A percentile compares a stretch with the other conserved stretches of the same genome.
These are phyloP conservation scores for Coriolopsis trogii DNA, from an alignment of 1,284 basidiomycete species.

Conservation along the genomic window DNA sequence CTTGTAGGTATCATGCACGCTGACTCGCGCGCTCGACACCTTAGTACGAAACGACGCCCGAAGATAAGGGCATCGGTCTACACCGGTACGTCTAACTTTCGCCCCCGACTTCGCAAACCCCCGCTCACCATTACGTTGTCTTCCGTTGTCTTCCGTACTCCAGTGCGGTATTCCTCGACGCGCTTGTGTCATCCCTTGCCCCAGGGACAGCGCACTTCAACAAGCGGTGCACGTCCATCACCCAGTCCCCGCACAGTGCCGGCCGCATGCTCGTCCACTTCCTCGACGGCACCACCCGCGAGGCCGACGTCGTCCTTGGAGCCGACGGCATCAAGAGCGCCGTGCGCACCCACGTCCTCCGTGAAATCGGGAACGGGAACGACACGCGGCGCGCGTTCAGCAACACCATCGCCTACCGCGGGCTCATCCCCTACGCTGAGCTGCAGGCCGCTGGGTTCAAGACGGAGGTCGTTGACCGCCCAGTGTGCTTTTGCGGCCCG, in stretches of 20 bases:
- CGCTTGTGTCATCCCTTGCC: slow-evolving; percentile 48
- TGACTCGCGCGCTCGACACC: not conserved
- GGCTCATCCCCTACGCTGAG: slow-evolving; percentile 42
- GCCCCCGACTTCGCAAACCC: too few relatives aligned
- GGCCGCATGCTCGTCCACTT: slow-evolving; percentile 43
- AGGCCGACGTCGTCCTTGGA: slow-evolving; percentile 55
- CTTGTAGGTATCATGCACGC: not conserved
- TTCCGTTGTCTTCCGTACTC: not conserved
- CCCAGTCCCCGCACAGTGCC: slow-evolving; percentile 25
- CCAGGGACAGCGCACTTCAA: slow-evolving; percentile 48
- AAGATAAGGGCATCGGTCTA: slow-evolving; percentile 36
- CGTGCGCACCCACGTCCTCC: slow-evolving; percentile 38
- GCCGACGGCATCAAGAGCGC: slow-evolving; percentile 56
- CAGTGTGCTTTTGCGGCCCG: slow-evolving; percentile 43
- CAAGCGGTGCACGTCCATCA: slow-evolving; percentile 48
- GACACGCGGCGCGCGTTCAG: slow-evolving; percentile 40
- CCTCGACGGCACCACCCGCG: slow-evolving; percentile 47
- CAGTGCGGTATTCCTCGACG: slow-evolving; percentile 53
- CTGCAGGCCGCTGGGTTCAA: slow-evolving; percentile 46
- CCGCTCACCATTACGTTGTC: not conserved
- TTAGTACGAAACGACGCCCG: slow-evolving; percentile 15
- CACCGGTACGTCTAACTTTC: slow-evolving; percentile 19
- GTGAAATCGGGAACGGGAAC: not conserved
- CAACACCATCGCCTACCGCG: slow-evolving; percentile 52
- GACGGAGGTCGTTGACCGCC: slow-evolving; percentile 37